These are phyloP conservation scores for Spiromastix sp. DNA, from an alignment of 2,329 filamentous ascomycete species.

Conservation along the genomic window DNA sequence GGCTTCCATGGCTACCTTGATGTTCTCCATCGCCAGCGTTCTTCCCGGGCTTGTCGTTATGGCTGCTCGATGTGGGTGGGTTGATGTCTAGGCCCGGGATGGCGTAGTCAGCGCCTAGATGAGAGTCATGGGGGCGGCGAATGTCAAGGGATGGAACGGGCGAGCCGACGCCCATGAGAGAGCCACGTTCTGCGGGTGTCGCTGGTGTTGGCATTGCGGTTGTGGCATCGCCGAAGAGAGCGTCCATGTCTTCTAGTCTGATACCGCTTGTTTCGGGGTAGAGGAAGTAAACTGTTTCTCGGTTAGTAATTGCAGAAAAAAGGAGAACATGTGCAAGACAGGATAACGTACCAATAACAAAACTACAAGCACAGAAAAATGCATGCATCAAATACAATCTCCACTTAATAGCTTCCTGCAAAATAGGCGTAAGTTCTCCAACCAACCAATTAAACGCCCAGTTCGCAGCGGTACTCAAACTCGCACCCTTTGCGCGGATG, in stretches of 20 bases:
- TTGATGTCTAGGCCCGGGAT: slow-evolving; percentile 78
- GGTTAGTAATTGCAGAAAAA: slow-evolving; percentile 4
- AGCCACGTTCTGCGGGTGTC: slow-evolving; percentile 68
- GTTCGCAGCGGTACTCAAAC: slow-evolving; percentile 89
- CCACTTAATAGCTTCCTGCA: slow-evolving; percentile 90
- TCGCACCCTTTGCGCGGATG: slow-evolving; percentile 93
- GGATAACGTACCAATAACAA: slow-evolving; percentile 73
- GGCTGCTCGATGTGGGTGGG: slow-evolving; percentile 48
- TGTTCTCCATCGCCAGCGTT: slow-evolving; percentile 22
- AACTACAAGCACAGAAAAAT: slow-evolving; percentile 91
- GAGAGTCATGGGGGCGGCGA: slow-evolving; percentile 33
- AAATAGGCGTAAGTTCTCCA: slow-evolving; percentile 83
- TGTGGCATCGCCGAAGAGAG: slow-evolving; percentile 85
- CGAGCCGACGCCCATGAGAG: slow-evolving; percentile 67
- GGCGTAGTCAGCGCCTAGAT: slow-evolving; percentile 51
- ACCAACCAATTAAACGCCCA: slow-evolving; percentile 99
- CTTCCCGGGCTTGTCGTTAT: slow-evolving; percentile 40
- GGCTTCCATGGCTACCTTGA: slow-evolving; percentile 17
- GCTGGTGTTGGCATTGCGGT: slow-evolving; percentile 72
- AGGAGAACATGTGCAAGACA: slow-evolving; percentile 3
- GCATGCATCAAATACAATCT: slow-evolving; percentile 89
- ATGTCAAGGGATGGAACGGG: slow-evolving; percentile 69
- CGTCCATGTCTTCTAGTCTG: slow-evolving; percentile 92
- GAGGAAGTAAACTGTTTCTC: slow-evolving; percentile 72
- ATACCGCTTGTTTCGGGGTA: slow-evolving; percentile 97